Evolutionary conservation across 441 rosid genomes (phyloP), one percentile per base, ranked within the genome.

Genomic region (Macaranga tanarius): DNA sequence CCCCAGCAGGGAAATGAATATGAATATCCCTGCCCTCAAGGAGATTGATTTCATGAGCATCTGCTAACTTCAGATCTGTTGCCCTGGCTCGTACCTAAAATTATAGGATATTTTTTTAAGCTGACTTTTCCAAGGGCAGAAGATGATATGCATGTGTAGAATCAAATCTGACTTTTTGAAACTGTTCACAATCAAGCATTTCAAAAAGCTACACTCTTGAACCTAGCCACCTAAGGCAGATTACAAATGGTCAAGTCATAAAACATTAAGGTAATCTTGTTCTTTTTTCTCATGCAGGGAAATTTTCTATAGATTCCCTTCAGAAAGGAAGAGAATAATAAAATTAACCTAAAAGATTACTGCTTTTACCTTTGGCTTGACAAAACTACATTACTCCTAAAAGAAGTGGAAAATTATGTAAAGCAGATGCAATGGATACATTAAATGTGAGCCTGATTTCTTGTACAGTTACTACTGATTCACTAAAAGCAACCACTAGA

Each of bases 1-100:
- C 99, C 76, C 99, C 99, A 52, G 98, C 92, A 51, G 99, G 99
- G 78, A 95, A 95, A 84, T 95, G 99, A 81, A 95, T 89, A 82
- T 95, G 99, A 79, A 95, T 70, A 83, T 93, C 99, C 78, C 90
- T 83, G 61, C 96, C 98, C 80, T 88, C 91, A 62, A 95, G 92
- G 55, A 93, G 87, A 87, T 82, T 89, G 76, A 79, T 81, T 79
- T 82, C 91, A 26, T 86, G 90, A 15, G 83, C 83, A 58, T 76
- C 80, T 66, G 91, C 90, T 79, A 89, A 81, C 76, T 84, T 86
- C 55, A 95, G 87, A 77, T 95, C 91, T 26, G 86, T 80, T 28
- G 99, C 94, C 81, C 97, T 90, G 45, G 97, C 93, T 77, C 99
- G 81, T 69, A 95, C 99, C 99, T 95, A 69, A 34, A 80, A 62